Base-by-base conservation (phyloP, 2,329 filamentous ascomycete genomes). In the Colletotrichum neosansevieriae region DNA sequence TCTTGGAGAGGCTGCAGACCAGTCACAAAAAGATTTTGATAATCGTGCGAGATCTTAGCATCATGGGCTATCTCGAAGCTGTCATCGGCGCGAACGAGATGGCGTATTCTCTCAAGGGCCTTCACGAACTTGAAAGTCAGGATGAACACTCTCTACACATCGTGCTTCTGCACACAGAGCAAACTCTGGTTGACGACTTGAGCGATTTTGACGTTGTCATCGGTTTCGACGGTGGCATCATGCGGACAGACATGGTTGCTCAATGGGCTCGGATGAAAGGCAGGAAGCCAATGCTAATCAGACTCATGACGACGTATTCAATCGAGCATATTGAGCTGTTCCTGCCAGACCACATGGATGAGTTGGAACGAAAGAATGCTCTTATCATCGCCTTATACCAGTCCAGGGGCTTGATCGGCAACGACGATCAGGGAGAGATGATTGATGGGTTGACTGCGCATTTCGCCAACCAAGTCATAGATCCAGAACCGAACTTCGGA, bases 271-370 rank as follows among this genome's bases (percentile, higher is more conserved):
- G 38, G 2, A 66, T 66, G 62, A 69, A 45, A 17, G 66, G 66
- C 24, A 78, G 75, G 63, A 75, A 76, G 45, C 85, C 84, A 0
- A 73, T 86, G n/a, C 75, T 86, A 1, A 73, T 89, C 62, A 78
- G 79, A 0, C 79, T 89, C 5, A 82, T 85, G 5, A 84, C 81
- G 6, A 82, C 80, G 2, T 82, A 84, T 70, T 85, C 86, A 1
- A 81, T 89, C 42, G 86, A 89, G 74, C 87, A 89, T 67, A 80
- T 89, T 47, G 83, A 84, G 64, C 76, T 84, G 56, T 78, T 82
- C 15, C 76, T 88, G 29, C 78, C 79, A 2, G 75, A 78, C 2
- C 72, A 75, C 4, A 70, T 82, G 58, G 76, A 79, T n/a, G 70
- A 74, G 0, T 63, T 86, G 6, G 85, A 88, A 71, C 80, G 83